Evolutionary conservation across 2,329 filamentous ascomycete genomes (phyloP).

Genomic region (Arthrobotrys sphaeroides): DNA sequence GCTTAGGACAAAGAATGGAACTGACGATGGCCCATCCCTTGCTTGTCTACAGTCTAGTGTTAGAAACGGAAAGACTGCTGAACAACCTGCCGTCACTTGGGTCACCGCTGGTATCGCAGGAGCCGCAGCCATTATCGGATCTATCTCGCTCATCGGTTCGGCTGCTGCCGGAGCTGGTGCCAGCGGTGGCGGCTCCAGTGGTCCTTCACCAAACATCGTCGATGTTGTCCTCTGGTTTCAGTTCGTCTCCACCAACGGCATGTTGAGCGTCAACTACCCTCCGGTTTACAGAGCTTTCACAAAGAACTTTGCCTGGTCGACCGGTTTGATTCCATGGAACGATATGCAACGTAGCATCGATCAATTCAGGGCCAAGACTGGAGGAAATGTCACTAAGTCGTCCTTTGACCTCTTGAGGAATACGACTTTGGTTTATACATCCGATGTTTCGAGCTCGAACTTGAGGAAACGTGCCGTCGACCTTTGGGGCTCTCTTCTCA

Average conservation of each 20-base stretch:
- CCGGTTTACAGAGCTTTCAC: constrained; percentile 86
- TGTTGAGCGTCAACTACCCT: constrained; percentile 91
- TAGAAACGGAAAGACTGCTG: constrained; percentile 85
- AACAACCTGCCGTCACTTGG: constrained; percentile 79
- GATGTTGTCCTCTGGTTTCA: constrained; percentile 92
- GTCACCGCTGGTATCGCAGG: constrained; percentile 84
- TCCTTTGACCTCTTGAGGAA: constrained; percentile 79
- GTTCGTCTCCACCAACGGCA: constrained; percentile 91
- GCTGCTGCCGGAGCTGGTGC: constrained; percentile 66
- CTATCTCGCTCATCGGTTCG: constrained; percentile 74
- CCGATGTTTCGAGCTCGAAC: constrained; percentile 61
- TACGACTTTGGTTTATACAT: constrained; percentile 75
- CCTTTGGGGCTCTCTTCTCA: constrained; percentile 65
- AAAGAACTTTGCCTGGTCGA: constrained; percentile 93
- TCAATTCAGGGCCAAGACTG: constrained; percentile 79
- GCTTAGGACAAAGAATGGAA: constrained; percentile 70
- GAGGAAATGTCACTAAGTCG: constrained; percentile 84
- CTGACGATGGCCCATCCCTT: constrained; percentile 65
- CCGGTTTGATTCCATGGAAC: constrained; percentile 84
- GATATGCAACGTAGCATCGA: constrained; percentile 83
- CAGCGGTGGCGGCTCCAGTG: constrained; percentile 68
- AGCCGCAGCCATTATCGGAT: constrained; percentile 79
- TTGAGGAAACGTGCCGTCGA: constrained; percentile 69
- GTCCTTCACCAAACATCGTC: constrained; percentile 81
- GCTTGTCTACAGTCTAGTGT: constrained; percentile 86